Evolutionary conservation across 2,329 filamentous ascomycete species (phyloP), one percentile per base, ranked within the genome.

Genomic region (Xylaria sp.): DNA sequence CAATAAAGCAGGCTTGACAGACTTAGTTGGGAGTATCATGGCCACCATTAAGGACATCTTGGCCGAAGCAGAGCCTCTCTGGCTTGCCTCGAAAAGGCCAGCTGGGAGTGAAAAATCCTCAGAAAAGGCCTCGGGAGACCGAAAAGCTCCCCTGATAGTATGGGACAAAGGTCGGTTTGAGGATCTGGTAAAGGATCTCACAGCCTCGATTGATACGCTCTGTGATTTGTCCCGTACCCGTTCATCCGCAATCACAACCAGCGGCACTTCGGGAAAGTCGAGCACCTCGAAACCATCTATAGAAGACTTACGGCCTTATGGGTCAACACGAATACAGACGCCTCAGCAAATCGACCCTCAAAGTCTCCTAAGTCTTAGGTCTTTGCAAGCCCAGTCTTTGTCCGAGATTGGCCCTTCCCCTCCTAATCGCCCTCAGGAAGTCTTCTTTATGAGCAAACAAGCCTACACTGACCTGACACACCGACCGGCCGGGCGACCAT

Each of bases 21-120:
- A 94, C 78, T 88, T 93, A 1, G 92, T 94, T 62, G 89, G 89
- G 67, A 93, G 91, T 78, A 92, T 94, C 75, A 89, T 95, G 86
- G 88, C 88, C 18, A 94, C 91, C 59, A 94, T 94, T 77, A 93
- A 93, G 77, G 92, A 94, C 74, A 92, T 93, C 60, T 82, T 94
- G 54, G 90, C 91, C 66, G 92, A 94, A 79, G 90, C 91, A 1
- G 92, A 94, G 77, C 87, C 89, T 6, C 85, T 94, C 67, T 92
- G 91, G 86, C 83, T 86, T 67, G 89, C 86, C 75, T 89, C 87
- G 12, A 88, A 86, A 74, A 82, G 84, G 20, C 73, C 80, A 23
- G 75, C 82, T 15, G 79, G 82, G 62, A 77, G 80, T 31, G 78
- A 77, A 20, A 82, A 81, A 25, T 67, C 71, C 0, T 80, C 83